These are phyloP conservation scores for Blastobotrys apis DNA, from an alignment of 1,139 yeast species.

Conservation along the genomic window DNA sequence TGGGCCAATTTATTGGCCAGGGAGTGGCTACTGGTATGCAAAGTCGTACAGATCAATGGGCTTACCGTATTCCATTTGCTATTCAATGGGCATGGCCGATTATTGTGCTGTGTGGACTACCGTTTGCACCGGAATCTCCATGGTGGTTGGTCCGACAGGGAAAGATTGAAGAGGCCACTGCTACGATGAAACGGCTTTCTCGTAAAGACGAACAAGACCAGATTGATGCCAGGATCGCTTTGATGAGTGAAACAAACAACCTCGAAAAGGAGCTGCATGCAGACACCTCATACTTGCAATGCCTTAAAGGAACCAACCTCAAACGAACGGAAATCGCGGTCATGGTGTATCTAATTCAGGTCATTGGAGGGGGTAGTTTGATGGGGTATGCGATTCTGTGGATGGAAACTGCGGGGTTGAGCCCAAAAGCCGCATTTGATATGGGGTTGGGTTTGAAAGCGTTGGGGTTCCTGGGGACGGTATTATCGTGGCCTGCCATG, in stretches of 20 bases:
- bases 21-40: slow-evolving; percentile 3
- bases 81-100: slow-evolving; percentile 60
- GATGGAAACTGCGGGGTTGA: slow-evolving; percentile 20
- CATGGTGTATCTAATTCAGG: slow-evolving; percentile 8
- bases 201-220: slow-evolving; percentile 26
- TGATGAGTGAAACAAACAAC: slow-evolving; percentile 42
- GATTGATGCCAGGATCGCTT: slow-evolving; percentile 35
- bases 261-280: slow-evolving; percentile 39
- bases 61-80: slow-evolving; percentile 46
- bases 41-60: slow-evolving; percentile 19
- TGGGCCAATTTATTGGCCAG: slow-evolving; percentile 38
- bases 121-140: slow-evolving; percentile 55
- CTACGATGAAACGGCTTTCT: slow-evolving; percentile 16
- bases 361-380: slow-evolving; percentile 10
- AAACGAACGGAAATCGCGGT: slow-evolving; percentile 10
- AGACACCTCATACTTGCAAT: slow-evolving; percentile 41
- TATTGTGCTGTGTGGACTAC: slow-evolving; percentile 48
- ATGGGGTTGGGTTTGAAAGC: slow-evolving; percentile 27
- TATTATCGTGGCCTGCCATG: slow-evolving; percentile 46
- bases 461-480: slow-evolving; percentile 48
- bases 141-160: slow-evolving; percentile 47
- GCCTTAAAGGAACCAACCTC: slow-evolving; percentile 41
- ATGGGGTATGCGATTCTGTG: slow-evolving; percentile 15
- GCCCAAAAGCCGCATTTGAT: slow-evolving; percentile 20
- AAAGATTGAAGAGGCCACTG: slow-evolving; percentile 30